Conservation (phyloP, 176 grass and related monocot species). For the Rhynchospora breviuscula region DNA sequence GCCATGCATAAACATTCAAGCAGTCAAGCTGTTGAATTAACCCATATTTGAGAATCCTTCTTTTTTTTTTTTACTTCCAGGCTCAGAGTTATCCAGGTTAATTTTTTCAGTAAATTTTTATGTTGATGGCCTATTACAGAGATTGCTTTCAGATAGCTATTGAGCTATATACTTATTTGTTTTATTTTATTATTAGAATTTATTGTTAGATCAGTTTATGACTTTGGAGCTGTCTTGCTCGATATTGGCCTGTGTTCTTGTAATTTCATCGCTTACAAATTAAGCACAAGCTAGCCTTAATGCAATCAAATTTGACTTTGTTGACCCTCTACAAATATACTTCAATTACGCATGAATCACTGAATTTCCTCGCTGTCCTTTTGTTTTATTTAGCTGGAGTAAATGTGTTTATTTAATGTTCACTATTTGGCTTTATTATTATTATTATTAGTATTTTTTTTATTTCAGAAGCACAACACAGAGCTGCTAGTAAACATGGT, state of each 20-base stretch:
- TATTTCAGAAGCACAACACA: slow-evolving; percentile 79
- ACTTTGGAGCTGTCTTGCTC: neutral
- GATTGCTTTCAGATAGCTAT: neutral
- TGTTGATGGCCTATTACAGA: neutral
- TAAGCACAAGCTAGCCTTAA: neutral
- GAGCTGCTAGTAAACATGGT: slow-evolving; percentile 83
- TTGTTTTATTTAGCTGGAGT: neutral
- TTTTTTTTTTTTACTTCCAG: neutral
- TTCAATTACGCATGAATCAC: neutral
- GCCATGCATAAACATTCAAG: neutral
- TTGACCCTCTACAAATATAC: neutral
- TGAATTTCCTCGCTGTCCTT: neutral
- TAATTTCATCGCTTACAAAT: neutral
- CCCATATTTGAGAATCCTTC: neutral
- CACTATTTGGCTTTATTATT: neutral
- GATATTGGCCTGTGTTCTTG: neutral
- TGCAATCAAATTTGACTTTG: neutral
- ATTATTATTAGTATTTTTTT: slow-evolving; percentile 31
- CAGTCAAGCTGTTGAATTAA: neutral
- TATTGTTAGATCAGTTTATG: neutral
- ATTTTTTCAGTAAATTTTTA: neutral
- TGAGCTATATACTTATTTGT: neutral
- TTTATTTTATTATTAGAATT: neutral
- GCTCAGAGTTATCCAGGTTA: neutral
- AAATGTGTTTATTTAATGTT: neutral